A percentile compares a stretch with the other conserved stretches of the same genome.
phyloP scores from a whole-genome alignment of 2,329 filamentous ascomycete genomes.

The Hirsutella rhossiliensis region DNA sequence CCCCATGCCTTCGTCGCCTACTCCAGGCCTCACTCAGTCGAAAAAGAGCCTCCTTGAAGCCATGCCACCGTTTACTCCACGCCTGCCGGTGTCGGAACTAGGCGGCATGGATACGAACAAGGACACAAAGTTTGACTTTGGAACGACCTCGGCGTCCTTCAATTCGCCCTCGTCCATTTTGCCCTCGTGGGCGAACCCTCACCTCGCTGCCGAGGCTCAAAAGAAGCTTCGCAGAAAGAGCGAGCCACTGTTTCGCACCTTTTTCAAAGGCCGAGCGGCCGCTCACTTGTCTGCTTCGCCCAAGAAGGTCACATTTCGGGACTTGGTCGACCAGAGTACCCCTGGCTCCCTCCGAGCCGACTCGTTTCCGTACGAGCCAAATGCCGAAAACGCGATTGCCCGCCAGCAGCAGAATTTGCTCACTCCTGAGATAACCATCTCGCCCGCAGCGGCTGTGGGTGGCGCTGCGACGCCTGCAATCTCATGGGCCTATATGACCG shows the following conservation, averaged over 20 bases:
- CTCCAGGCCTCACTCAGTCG: slow-evolving; percentile 4
- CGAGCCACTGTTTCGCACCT: slow-evolving; percentile 19
- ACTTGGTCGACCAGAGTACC: too few relatives aligned
- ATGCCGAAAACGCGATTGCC: too few relatives aligned
- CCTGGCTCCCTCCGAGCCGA: too few relatives aligned
- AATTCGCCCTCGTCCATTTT: slow-evolving; percentile 11
- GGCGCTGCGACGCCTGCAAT: slow-evolving; percentile 5
- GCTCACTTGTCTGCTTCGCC: slow-evolving; percentile 18
- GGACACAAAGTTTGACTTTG: slow-evolving; percentile 14
- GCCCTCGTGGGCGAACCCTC: not conserved
- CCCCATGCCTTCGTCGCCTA: not conserved
- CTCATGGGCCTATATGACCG: slow-evolving; percentile 7
- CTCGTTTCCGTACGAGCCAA: too few relatives aligned
- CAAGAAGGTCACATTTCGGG: slow-evolving; percentile 9
- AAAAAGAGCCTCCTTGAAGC: slow-evolving; percentile 11
- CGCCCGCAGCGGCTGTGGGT: too few relatives aligned
- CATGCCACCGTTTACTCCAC: slow-evolving; percentile 8
- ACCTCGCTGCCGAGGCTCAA: too few relatives aligned
- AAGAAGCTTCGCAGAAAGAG: slow-evolving; percentile 17
- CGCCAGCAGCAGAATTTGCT: too few relatives aligned
- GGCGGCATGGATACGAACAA: slow-evolving; percentile 1
- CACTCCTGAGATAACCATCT: too few relatives aligned
- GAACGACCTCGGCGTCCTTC: slow-evolving; percentile 13
- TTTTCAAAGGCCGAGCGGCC: slow-evolving; percentile 8
- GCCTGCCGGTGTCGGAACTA: slow-evolving; percentile 4